Evolutionary conservation across 108 stramenopile species (phyloP).

Genomic region (Thalassiosira profunda): DNA sequence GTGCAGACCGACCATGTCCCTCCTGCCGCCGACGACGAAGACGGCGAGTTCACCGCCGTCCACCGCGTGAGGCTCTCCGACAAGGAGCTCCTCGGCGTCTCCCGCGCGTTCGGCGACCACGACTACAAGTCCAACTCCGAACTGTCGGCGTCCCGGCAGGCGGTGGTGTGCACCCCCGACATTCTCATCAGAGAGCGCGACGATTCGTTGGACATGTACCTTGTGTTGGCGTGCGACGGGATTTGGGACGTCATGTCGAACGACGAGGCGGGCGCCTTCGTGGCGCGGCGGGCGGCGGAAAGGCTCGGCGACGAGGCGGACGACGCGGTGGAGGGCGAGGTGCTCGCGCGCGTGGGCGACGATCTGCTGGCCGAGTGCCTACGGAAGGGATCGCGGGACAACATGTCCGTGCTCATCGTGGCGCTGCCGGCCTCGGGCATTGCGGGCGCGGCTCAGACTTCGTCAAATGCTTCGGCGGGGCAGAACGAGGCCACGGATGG

Average conservation of each 20-base stretch:
- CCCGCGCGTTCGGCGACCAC: constrained; percentile 94
- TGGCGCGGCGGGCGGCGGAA: constrained; percentile 45
- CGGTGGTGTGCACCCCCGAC: constrained; percentile 84
- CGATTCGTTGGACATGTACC: constrained; percentile 55
- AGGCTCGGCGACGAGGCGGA: constrained; percentile 13
- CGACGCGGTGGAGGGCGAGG: constrained; percentile 10
- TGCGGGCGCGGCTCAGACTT: not conserved
- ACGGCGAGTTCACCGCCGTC: constrained; percentile 1
- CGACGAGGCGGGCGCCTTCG: constrained; percentile 74
- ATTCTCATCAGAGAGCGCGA: constrained; percentile 65
- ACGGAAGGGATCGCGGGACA: constrained; percentile 74
- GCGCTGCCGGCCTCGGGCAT: constrained; percentile 54
- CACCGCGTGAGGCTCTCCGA: constrained; percentile 29
- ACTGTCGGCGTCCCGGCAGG: constrained; percentile 73
- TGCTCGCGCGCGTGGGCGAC: constrained; percentile 78
- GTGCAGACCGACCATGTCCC: constrained; percentile 47
- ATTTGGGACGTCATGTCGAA: constrained; percentile 91
- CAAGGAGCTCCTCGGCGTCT: constrained; percentile 73
- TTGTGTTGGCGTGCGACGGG: constrained; percentile 95
- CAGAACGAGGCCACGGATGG: not conserved
- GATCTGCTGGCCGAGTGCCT: constrained; percentile 73
- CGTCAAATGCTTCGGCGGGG: not conserved
- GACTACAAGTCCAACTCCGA: constrained; percentile 88
- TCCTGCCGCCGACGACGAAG: constrained; percentile 46
- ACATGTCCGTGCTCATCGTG: constrained; percentile 89